Evolutionary conservation across 106 monocot genomes (phyloP).

Genomic region (Apostasia shenzhenica): DNA sequence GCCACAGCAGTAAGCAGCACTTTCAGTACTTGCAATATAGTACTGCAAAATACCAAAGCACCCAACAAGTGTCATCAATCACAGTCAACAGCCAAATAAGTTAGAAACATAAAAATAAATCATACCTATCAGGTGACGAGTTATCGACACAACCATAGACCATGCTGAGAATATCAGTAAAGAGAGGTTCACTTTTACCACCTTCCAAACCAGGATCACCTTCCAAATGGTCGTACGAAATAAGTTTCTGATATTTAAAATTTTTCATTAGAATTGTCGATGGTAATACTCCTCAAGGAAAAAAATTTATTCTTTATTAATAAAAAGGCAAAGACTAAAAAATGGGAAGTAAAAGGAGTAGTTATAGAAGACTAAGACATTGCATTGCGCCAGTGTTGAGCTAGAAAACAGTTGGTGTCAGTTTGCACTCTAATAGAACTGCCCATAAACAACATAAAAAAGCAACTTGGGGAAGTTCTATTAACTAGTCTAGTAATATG

Average conservation of each 20-base stretch:
- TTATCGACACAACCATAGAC: slow-evolving; percentile 89
- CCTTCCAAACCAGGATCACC: slow-evolving; percentile 89
- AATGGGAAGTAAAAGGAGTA: not conserved
- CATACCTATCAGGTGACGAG: slow-evolving; percentile 82
- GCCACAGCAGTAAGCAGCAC: slow-evolving; percentile 95
- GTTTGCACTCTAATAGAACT: too few relatives aligned
- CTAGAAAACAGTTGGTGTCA: not conserved
- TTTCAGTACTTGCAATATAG: slow-evolving; percentile 89
- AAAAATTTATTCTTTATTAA: too few relatives aligned
- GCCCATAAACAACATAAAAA: too few relatives aligned
- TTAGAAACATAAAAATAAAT: not conserved
- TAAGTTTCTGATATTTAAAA: slow-evolving; percentile 73
- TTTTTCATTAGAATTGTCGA: slow-evolving; percentile 3
- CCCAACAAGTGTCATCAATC: slow-evolving; percentile 1
- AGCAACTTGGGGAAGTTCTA: too few relatives aligned
- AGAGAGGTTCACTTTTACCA: slow-evolving; percentile 64
- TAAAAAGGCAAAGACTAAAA: not conserved
- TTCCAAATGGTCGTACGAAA: slow-evolving; percentile 98
- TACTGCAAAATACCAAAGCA: slow-evolving; percentile 40
- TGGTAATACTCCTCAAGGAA: too few relatives aligned
- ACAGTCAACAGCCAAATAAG: slow-evolving; percentile 5
- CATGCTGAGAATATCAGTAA: slow-evolving; percentile 82
- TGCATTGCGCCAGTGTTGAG: not conserved
- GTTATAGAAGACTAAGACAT: not conserved
- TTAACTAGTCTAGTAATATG: too few relatives aligned